Evolutionary conservation across 108 stramenopile genomes (phyloP), one percentile per base, ranked within the genome.

Genomic region (Cyclotella distinguenda): DNA sequence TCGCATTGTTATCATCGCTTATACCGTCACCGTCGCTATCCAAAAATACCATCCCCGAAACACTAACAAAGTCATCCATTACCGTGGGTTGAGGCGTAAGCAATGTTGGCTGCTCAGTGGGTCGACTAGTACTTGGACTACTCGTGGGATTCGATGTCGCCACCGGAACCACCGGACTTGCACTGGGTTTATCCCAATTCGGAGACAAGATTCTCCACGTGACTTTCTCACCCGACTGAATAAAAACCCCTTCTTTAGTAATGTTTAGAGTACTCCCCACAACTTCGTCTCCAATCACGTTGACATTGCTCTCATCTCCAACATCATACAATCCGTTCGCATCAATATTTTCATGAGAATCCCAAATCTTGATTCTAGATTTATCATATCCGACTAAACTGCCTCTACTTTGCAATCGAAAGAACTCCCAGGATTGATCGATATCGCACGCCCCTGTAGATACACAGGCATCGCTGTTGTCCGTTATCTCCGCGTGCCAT

Each of bases 191-290:
- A 5, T 39, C 50, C 50, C 48, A 48, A 12, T 19, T 40, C 0
- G 70, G 61, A 19, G 51, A 45, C 21, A 18, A 22, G n/a, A 72
- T 58, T 55, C 44, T 63, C 70, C 70, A 72, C 4, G 70, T 72
- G 6, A 58, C 62, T 11, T 61, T 55, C 3, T 49, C 38, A 2
- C 4, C 28, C 7, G 19, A 21, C 21, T 48, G 19, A 45, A 72
- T 64, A 28, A 56, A 35, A 10, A 72, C 62, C n/a, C 68, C 68
- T 25, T 60, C 49, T 33, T 60, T 59, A 26, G 19, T 38, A 0
- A 69, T 1, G 16, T n/a, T 16, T 39, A 69, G 22, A 9, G 68
- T 51, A 42, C 68, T 69, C 8, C 56, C 59, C 3, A 9, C 18
- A 12, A 47, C 27, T 35, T 69, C 52, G 12, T 51, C 49, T 3